phyloP scores from a whole-genome alignment of 2,329 filamentous ascomycete genomes.

The Fusarium compactum region DNA sequence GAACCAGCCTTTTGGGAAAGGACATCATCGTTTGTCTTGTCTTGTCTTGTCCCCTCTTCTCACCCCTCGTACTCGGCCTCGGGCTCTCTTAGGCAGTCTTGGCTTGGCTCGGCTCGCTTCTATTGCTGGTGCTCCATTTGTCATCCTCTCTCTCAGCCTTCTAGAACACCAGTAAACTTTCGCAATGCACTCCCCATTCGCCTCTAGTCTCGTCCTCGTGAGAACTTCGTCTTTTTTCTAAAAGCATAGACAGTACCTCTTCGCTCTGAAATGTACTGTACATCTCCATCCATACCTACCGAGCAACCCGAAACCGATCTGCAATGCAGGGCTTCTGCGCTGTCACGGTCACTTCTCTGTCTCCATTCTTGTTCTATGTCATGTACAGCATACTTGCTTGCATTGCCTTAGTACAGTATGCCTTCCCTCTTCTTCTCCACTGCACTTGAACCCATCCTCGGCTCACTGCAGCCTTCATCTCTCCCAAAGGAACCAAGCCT shows the following conservation, averaged over 20 bases:
- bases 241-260: background rate
- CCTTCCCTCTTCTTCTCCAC: constrained; percentile 4
- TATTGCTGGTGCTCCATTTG: constrained; percentile 24
- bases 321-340: constrained; percentile 27
- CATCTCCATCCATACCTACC: constrained; percentile 24
- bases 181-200: constrained; percentile 31
- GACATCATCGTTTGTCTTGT: background rate
- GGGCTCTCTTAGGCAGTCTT: background rate
- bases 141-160: constrained; percentile 31
- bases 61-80: constrained; percentile 25
- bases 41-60: constrained; percentile 1
- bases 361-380: background rate
- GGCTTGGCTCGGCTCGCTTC: background rate
- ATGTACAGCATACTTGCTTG: constrained; percentile 4
- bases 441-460: constrained; percentile 17
- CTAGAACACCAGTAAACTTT: constrained; percentile 39
- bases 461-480: constrained; percentile 17
- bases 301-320: constrained; percentile 32
- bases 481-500: constrained; percentile 16
- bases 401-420: background rate
- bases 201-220: constrained; percentile 31
- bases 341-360: background rate
- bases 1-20: constrained; percentile 18
- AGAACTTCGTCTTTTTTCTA: constrained; percentile 5
- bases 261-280: background rate